Base-by-base conservation (phyloP, 2,329 filamentous ascomycete species). In the Aspergillus niger region DNA sequence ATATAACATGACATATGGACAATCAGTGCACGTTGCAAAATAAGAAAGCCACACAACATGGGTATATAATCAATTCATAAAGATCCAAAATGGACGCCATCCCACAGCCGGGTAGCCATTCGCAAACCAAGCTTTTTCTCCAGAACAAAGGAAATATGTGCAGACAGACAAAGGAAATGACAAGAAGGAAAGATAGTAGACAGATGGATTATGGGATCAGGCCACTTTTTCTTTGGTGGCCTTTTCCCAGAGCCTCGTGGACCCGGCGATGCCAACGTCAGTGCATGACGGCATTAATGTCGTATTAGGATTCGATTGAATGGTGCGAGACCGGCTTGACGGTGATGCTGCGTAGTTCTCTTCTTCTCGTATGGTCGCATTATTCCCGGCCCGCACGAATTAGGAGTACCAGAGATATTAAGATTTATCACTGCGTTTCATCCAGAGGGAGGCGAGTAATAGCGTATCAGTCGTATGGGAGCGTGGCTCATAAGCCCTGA, bases 141-240 rank as follows among this genome's bases (percentile, higher is more conserved):
- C 47, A 50, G 8, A 30, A 55, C 36, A 55, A 47, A 55, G 24
- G 53, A 55, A 11, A 55, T 55, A 28, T 47, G 30, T 55, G 39
- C 20, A 44, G 39, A 44, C 8, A 55, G 30, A 44, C 53, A 43
- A n/a, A 55, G 26, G 39, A 28, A 32, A 55, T 28, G 26, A 13
- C 36, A 47, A 17, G 5, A 30, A 55, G 32, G 26, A 5, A 8
- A 20, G 41, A 44, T 24, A 50, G 7, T 24, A 50, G 7, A 11
- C 15, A 50, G 13, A 30, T 30, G 8, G 17, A 32, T 50, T 32
- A 32, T 4, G n/a, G 26, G 47, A 50, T n/a, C 6, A 30, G 44
- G 6, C 24, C 24, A 49, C 26, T 7, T 4, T 10, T 15, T 17
- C 28, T 30, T 50, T 11, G 2, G 15, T 50, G n/a, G n/a, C 11